Conservation (phyloP, 164 flowering plant species). For the Annona squamosa region DNA sequence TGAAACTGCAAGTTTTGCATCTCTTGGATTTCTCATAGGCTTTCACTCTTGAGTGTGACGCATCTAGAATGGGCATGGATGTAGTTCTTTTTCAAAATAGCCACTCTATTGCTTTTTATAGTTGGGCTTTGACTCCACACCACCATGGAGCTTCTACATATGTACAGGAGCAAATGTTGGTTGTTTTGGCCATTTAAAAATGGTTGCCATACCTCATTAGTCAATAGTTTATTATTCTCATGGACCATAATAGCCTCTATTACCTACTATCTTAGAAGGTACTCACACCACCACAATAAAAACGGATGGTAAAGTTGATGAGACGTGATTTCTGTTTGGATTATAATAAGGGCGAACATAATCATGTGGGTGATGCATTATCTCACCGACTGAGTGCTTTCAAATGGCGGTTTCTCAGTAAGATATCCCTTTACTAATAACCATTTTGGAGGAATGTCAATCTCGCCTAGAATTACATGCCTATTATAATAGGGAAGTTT, state of each 20-base stretch:
- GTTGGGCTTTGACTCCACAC: neutral
- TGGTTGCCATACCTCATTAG: conserved; percentile 3
- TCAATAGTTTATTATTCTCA: neutral
- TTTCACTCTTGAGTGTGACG: neutral
- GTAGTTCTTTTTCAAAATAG: neutral
- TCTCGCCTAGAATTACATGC: too few relatives aligned
- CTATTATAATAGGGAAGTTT: too few relatives aligned
- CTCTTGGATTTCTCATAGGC: neutral
- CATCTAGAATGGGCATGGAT: neutral
- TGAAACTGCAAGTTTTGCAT: neutral
- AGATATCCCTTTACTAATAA: too few relatives aligned
- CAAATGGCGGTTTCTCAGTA: too few relatives aligned
- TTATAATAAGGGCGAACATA: neutral
- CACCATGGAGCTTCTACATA: neutral
- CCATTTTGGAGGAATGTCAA: too few relatives aligned
- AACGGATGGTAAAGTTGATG: conserved; percentile 1
- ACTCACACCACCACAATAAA: neutral
- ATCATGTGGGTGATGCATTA: too few relatives aligned
- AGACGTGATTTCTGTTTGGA: neutral
- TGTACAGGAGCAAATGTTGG: neutral
- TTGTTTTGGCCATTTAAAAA: neutral
- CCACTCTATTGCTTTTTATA: neutral
- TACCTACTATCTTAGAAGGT: neutral
- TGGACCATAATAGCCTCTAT: neutral
- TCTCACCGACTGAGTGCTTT: too few relatives aligned